Evolutionary conservation across 1,284 basidiomycete genomes (phyloP), one percentile per base, ranked within the genome.

Genomic region (Heliocybe sulcata): DNA sequence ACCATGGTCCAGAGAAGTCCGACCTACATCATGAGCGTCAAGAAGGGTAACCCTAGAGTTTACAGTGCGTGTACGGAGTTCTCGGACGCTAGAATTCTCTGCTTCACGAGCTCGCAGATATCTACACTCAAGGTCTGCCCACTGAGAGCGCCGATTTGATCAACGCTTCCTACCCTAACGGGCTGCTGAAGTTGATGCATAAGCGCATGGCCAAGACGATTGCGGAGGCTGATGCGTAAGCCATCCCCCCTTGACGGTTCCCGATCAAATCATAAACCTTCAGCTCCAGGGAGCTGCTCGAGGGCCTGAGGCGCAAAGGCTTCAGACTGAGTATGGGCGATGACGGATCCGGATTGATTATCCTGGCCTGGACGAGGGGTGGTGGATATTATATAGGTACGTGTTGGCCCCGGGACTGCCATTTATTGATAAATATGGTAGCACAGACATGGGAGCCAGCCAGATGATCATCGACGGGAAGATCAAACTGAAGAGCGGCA

Each of bases 1-100:
- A 84, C 82, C 2, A 80, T 87, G 70, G 77, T 79, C 56, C 86
- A 88, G 66, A 75, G 85, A 26, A 74, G 74, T 29, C 75, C 80
- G 3, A 87, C 82, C 9, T 85, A 82, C 63, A 69, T 87, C 60
- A 82, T 87, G 77, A 74, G 64, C 57, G 77, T 71, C 47, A 74
- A 69, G 67, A 71, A 70, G 60, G 79, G 72, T 56, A 69, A 68
- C 67, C 69, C 65, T 12, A 67, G 61, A 6, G 65, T 71, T 57
- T 66, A 66, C 33, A 54, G 70, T 72, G 55, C 69, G 71, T 55
- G n/a, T n/a, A n/a, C n/a, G n/a, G n/a, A n/a, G n/a, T 31, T 31
- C 29, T 12, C 29, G 6, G 29, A 12, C 29, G 29, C 29, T 31
- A 4, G 12, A 31, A 4, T 31, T 31, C 12, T 12, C 29, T 25